These are phyloP conservation scores for Eucalyptus erythrocorys DNA, from an alignment of 345 rosid species.

Conservation along the genomic window DNA sequence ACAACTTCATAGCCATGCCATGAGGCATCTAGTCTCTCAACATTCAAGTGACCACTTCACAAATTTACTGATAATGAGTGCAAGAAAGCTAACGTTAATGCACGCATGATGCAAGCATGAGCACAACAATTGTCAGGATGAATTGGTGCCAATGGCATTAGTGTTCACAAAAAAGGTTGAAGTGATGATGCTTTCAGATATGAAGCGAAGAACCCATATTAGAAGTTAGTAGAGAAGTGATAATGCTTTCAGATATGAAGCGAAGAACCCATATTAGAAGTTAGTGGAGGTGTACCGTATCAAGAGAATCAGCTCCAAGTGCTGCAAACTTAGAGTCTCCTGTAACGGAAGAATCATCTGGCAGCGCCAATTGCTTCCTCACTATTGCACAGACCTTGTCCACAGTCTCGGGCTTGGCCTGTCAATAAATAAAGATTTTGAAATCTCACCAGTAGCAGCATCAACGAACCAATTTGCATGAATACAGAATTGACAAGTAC, in stretches of 20 bases:
- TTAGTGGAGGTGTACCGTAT: conserved; percentile 7
- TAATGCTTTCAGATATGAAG: neutral
- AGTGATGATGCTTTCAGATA: neutral
- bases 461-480: neutral
- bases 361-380: conserved; percentile 22
- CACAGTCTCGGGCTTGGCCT: conserved; percentile 25
- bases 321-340: conserved; percentile 18
- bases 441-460: neutral
- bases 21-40: neutral
- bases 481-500: neutral
- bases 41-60: neutral
- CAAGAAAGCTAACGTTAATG: neutral
- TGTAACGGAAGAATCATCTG: conserved; percentile 2
- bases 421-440: neutral
- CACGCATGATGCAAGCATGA: neutral
- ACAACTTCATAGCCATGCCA: neutral
- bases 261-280: neutral
- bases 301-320: conserved; percentile 29
- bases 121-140: neutral
- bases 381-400: conserved; percentile 19
- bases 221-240: neutral
- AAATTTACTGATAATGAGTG: neutral
- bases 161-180: neutral
- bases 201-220: neutral
- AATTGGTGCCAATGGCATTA: neutral